phyloP scores from a whole-genome alignment of 1,139 yeast species.

The Waltiozyma sp. region DNA sequence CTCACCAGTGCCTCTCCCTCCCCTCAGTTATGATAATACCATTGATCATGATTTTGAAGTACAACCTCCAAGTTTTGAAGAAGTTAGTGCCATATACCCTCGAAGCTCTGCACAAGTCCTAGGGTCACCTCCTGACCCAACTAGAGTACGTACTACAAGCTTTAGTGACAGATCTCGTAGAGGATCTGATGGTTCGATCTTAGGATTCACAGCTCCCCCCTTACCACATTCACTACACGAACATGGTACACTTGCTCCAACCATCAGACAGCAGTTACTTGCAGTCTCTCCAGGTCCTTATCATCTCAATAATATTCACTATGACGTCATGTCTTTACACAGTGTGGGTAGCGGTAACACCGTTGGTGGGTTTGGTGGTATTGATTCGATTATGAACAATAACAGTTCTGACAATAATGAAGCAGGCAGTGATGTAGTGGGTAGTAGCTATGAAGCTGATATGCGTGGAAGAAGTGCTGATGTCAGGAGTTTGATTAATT shows the following conservation, averaged over 20 bases:
- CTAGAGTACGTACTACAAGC: constrained; percentile 5
- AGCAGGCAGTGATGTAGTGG: constrained; percentile 2
- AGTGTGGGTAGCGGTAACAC: background rate
- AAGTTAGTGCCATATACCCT: background rate
- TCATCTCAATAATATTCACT: background rate
- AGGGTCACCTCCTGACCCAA: constrained; percentile 20
- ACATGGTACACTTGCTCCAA: no score
- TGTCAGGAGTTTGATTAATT: background rate
- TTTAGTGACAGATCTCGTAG: background rate
- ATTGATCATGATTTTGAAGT: background rate
- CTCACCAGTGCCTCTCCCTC: constrained; percentile 20
- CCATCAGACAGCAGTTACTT: background rate
- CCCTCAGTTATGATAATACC: constrained; percentile 11
- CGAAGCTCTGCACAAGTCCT: constrained; percentile 20
- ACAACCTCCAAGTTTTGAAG: background rate
- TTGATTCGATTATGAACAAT: constrained; percentile 3
- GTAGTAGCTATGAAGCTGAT: background rate
- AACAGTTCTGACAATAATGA: background rate
- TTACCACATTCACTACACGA: background rate
- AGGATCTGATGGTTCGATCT: background rate
- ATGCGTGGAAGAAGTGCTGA: background rate
- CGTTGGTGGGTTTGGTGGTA: constrained; percentile 1
- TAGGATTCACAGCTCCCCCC: background rate
- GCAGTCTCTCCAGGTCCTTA: constrained; percentile 1
- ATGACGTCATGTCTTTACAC: background rate